phyloP scores from a whole-genome alignment of 2,329 filamentous ascomycete genomes.

The Apiospora marii region DNA sequence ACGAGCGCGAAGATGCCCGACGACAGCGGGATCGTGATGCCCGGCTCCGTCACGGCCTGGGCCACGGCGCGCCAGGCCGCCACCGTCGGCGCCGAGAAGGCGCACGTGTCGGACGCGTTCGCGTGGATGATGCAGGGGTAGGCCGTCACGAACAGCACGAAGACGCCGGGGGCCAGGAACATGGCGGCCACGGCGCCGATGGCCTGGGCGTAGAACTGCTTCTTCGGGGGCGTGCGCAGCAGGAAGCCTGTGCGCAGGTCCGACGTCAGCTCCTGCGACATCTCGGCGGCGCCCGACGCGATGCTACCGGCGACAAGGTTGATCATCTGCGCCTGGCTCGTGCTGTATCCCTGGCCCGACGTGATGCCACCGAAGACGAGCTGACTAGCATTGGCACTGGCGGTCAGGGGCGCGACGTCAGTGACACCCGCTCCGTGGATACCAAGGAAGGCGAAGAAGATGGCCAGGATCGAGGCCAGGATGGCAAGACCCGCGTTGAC shows the following conservation, averaged over 20 bases:
- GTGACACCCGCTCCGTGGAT: constrained; percentile 67
- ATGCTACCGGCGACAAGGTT: constrained; percentile 71
- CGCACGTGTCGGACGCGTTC: constrained; percentile 52
- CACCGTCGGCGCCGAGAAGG: constrained; percentile 70
- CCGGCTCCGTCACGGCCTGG: constrained; percentile 64
- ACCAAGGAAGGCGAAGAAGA: constrained; percentile 68
- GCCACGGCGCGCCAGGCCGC: constrained; percentile 73
- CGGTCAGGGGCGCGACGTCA: constrained; percentile 71
- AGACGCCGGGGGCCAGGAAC: constrained; percentile 72
- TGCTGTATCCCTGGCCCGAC: constrained; percentile 56
- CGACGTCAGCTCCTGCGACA: constrained; percentile 60
- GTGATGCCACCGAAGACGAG: constrained; percentile 73
- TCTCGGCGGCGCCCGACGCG: constrained; percentile 63
- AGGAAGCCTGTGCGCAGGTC: constrained; percentile 76
- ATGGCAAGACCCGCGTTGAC: constrained; percentile 65
- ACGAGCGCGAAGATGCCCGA: constrained; percentile 66
- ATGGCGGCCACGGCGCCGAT: constrained; percentile 68
- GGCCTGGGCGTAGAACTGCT: constrained; percentile 72
- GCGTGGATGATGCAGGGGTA: constrained; percentile 70
- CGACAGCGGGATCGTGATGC: constrained; percentile 59
- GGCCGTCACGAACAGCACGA: constrained; percentile 71
- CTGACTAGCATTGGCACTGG: constrained; percentile 73
- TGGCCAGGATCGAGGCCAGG: constrained; percentile 62
- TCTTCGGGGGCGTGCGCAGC: constrained; percentile 67
- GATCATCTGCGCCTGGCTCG: constrained; percentile 65